These are phyloP conservation scores for Ambrosia artemisiifolia DNA, from an alignment of 129 eudicot genomes.

Conservation along the genomic window DNA sequence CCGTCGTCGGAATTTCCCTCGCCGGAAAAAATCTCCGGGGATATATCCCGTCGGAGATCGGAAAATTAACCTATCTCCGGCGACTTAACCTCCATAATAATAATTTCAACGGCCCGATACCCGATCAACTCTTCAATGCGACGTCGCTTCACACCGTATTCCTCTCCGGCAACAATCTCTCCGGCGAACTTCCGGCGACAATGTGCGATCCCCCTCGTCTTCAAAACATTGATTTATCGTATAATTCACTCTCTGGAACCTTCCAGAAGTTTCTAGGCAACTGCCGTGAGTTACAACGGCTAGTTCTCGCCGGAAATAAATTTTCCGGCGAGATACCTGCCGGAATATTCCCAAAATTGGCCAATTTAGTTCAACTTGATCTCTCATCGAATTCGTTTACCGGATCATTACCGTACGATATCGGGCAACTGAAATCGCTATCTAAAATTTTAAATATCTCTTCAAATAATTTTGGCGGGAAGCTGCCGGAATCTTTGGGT, in stretches of 20 bases:
- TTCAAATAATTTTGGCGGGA: slow-evolving; percentile 62
- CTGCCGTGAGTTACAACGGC: slow-evolving; percentile 70
- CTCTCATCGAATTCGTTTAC: slow-evolving; percentile 54
- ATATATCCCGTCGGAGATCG: slow-evolving; percentile 88
- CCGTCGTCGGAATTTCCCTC: slow-evolving; percentile 70
- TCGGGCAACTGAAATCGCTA: slow-evolving; percentile 78
- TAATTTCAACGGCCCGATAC: slow-evolving; percentile 67
- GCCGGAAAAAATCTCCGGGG: slow-evolving; percentile 75
- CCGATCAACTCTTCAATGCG: slow-evolving; percentile 85
- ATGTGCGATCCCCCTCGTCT: slow-evolving; percentile 60
- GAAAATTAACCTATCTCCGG: slow-evolving; percentile 67
- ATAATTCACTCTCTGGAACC: slow-evolving; percentile 54
- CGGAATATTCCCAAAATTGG: slow-evolving; percentile 62
- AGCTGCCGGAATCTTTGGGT: slow-evolving; percentile 69
- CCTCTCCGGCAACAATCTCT: slow-evolving; percentile 63
- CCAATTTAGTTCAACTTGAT: slow-evolving; percentile 70
- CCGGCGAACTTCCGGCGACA: slow-evolving; percentile 63
- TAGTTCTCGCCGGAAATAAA: slow-evolving; percentile 54
- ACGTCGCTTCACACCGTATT: slow-evolving; percentile 77
- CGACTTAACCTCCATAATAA: slow-evolving; percentile 79
- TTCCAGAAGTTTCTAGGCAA: slow-evolving; percentile 46
- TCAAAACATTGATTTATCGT: slow-evolving; percentile 75
- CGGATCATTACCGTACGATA: slow-evolving; percentile 76
- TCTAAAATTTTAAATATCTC: slow-evolving; percentile 78
- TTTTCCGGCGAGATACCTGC: slow-evolving; percentile 68